Evolutionary conservation across 345 rosid genomes (phyloP).

Genomic region (Clausena lansium): DNA sequence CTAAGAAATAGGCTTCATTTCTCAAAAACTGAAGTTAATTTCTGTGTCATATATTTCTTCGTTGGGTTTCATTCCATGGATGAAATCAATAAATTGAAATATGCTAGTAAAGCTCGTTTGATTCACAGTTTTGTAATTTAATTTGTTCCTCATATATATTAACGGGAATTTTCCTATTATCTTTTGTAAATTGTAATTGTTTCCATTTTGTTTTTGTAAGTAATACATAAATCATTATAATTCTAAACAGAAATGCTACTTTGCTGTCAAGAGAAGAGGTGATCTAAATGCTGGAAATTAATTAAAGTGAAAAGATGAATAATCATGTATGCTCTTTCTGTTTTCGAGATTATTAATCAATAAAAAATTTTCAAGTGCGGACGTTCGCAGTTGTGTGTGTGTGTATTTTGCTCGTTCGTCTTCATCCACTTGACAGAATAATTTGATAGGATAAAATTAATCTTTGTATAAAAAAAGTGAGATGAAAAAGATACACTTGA

Average conservation of each 20-base stretch:
- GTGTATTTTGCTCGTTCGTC: neutral
- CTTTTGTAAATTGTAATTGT: neutral
- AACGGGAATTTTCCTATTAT: neutral
- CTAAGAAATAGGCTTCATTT: conserved; percentile 43
- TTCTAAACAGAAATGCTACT: no score
- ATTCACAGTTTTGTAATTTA: neutral
- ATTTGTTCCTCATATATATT: neutral
- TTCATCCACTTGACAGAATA: neutral
- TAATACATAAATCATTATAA: no score
- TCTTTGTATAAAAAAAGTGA: neutral
- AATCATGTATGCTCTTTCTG: no score
- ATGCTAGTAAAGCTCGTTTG: neutral
- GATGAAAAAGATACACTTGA: neutral
- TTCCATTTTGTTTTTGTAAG: no score
- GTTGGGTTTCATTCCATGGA: neutral
- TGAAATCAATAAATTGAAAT: conserved; percentile 4
- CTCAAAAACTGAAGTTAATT: neutral
- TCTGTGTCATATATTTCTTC: no score
- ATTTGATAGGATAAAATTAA: neutral
- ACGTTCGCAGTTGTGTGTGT: no score
- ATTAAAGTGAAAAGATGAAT: no score
- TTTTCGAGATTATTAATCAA: no score
- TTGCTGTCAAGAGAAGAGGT: no score
- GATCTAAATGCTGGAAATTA: no score
- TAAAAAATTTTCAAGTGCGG: no score